Base-by-base conservation (phyloP, 2,329 filamentous ascomycete species). In the Colletotrichum tropicicola region DNA sequence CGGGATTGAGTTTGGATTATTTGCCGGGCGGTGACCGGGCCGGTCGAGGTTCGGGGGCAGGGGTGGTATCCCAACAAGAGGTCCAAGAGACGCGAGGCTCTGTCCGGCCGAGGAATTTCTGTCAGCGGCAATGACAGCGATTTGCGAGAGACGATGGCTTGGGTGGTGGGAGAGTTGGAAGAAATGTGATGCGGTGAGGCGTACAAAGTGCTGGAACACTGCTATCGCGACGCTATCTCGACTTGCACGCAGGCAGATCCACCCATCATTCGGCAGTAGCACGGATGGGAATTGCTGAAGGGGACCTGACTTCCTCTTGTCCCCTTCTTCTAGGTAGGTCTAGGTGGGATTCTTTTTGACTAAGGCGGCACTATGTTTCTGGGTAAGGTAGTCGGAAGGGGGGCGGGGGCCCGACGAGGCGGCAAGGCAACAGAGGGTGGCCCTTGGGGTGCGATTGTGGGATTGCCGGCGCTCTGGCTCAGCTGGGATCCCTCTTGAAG, bases 161-260 rank as follows among this genome's bases (percentile, higher is more conserved):
- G 37, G 21, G n/a, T 17, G 43, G 23, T 49, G 28, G 61, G 28
- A 27, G 37, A 30, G 27, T 17, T 57, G 54, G 56, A 44, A 52
- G 48, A 25, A 23, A 27, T 21, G 37, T 55, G 43, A 55, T 25
- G 19, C 44, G 57, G 49, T 44, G 57, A 65, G 58, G 44, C 62
- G 53, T 57, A 47, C 49, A 57, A 51, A 23, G 58, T 47, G 62
- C 23, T 37, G 51, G 41, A 41, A 51, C 51, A 62, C 44, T 30
- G 45, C 44, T 63, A 65, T 57, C 58, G 57, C 62, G 52, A 63
- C 51, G 47, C 28, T 57, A 65, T 65, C 58, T 63, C 30, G 51
- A 63, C 52, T 63, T 63, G 58, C 62, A 30, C 44, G 23, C 28
- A 25, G 58, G 37, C 41, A 65, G 52, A 58, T 63, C 58, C 62